Percentiles rank a stretch among this genome's conserved stretches.
Conservation (phyloP, 2,329 filamentous ascomycete genomes). For the Metarhizium brunneum region DNA sequence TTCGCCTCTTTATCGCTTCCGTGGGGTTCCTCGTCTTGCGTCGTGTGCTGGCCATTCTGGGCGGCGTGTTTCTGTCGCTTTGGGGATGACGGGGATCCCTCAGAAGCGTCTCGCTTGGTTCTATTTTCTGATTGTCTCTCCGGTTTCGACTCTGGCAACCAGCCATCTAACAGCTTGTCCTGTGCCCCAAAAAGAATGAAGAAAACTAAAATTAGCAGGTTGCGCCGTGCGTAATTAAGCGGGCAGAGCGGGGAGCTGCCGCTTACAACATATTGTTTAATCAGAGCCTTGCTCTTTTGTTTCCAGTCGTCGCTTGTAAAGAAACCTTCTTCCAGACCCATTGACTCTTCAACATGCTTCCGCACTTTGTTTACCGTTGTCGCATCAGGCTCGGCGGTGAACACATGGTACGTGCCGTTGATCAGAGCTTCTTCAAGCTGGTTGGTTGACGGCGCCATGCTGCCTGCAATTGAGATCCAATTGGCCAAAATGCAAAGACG, state of each 20-base stretch:
- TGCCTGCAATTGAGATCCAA: not conserved
- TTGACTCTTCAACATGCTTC: constrained; percentile 37
- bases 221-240: not conserved
- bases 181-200: constrained; percentile 8
- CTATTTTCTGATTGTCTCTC: constrained; percentile 18
- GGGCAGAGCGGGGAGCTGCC: not conserved
- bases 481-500: not conserved
- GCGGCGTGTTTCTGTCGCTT: constrained; percentile 1
- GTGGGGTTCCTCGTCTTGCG: not conserved
- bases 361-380: constrained; percentile 51
- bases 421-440: constrained; percentile 36
- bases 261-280: constrained; percentile 46
- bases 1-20: constrained; percentile 1
- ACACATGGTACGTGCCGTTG: constrained; percentile 37
- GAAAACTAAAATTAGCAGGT: not conserved
- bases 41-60: constrained; percentile 20
- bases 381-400: constrained; percentile 31
- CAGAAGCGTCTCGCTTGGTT: constrained; percentile 25
- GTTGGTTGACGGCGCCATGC: constrained; percentile 25
- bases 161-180: constrained; percentile 28
- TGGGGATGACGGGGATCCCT: constrained; percentile 20
- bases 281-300: constrained; percentile 46
- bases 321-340: constrained; percentile 41
- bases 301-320: constrained; percentile 46
- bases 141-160: constrained; percentile 19